Evolutionary conservation across 1,284 basidiomycete genomes (phyloP).

Genomic region (Melanopsichium pennsylvanicum): DNA sequence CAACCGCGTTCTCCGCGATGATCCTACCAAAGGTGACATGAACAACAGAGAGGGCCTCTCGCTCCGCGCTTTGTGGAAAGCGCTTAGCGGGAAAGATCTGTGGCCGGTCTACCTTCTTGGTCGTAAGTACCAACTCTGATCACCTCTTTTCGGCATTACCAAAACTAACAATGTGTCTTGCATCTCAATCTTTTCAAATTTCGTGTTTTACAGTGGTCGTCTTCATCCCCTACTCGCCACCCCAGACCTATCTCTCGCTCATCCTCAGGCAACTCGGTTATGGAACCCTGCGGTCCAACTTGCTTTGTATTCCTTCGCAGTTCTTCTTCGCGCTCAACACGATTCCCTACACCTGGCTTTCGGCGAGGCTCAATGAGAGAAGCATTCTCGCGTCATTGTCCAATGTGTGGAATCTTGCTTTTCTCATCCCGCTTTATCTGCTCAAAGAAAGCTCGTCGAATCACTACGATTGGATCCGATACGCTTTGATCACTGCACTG

Average conservation of each 20-base stretch:
- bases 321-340: constrained; percentile 45
- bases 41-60: constrained; percentile 75
- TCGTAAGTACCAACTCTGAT: constrained; percentile 16
- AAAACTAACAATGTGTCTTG: too few relatives aligned
- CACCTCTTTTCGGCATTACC: neutral
- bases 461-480: constrained; percentile 38
- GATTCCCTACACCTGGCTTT: constrained; percentile 29
- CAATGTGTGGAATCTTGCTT: constrained; percentile 27
- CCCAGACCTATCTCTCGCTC: constrained; percentile 31
- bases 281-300: constrained; percentile 40
- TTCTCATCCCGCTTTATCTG: constrained; percentile 33
- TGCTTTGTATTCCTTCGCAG: constrained; percentile 49
- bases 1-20: constrained; percentile 75
- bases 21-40: constrained; percentile 75
- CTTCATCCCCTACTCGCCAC: constrained; percentile 31
- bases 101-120: constrained; percentile 76
- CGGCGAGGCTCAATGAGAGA: constrained; percentile 24
- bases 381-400: constrained; percentile 20
- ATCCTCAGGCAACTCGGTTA: constrained; percentile 48
- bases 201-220: constrained; percentile 16
- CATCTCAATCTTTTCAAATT: too few relatives aligned
- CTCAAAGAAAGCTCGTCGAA: constrained; percentile 7
- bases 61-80: constrained; percentile 41
- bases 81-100: constrained; percentile 74
- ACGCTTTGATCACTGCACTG: constrained; percentile 33